A percentile compares a stretch with the other conserved stretches of the same genome.
Conservation (phyloP, 352 stramenopile species). For the Globisporangium recalcitrans region DNA sequence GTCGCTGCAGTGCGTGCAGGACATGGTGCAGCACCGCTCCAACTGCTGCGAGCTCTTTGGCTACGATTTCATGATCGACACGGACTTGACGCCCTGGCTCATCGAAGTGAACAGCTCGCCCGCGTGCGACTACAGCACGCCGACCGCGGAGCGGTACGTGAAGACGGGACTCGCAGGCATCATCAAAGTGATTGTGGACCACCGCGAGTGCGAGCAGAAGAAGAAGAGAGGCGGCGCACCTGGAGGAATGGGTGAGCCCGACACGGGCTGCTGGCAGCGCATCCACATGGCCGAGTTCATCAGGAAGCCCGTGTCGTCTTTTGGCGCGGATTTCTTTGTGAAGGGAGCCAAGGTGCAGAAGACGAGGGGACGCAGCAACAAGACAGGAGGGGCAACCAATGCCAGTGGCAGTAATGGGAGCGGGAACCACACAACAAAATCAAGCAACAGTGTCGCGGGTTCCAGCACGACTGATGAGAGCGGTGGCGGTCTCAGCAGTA, state of each 20-base stretch:
- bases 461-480: background rate
- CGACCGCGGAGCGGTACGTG: conserved; percentile 87
- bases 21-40: conserved; percentile 80
- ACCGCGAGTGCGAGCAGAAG: conserved; percentile 58
- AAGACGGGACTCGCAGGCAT: conserved; percentile 78
- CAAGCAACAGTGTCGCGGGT: background rate
- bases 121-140: conserved; percentile 91
- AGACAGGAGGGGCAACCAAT: background rate
- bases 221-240: conserved; percentile 23
- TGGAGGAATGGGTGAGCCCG: conserved; percentile 26
- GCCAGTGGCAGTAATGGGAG: background rate
- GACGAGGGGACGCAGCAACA: conserved; percentile 8
- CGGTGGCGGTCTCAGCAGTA: background rate
- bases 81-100: conserved; percentile 78
- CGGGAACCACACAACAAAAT: background rate
- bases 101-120: conserved; percentile 93
- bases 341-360: conserved; percentile 46
- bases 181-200: conserved; percentile 87
- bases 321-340: conserved; percentile 67
- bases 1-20: conserved; percentile 84
- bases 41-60: conserved; percentile 92
- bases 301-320: conserved; percentile 57
- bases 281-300: conserved; percentile 64
- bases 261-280: conserved; percentile 56
- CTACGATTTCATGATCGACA: conserved; percentile 94